Percentiles rank a stretch among this genome's conserved stretches.
phyloP scores from a whole-genome alignment of 805 yeast genomes.

The Komagataella kurtzmanii region DNA sequence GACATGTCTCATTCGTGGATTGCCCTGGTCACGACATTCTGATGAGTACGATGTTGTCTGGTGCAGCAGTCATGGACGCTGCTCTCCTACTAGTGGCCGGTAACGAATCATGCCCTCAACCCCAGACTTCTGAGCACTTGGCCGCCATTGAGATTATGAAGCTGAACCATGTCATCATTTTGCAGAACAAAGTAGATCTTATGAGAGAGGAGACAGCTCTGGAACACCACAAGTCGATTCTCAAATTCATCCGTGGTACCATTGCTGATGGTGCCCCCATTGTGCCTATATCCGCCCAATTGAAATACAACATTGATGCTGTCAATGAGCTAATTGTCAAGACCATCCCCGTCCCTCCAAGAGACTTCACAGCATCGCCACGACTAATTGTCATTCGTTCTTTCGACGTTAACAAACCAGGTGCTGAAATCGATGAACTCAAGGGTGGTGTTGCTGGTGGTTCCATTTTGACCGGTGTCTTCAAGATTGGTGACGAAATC shows the following conservation, averaged over 20 bases:
- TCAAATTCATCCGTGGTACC: slow-evolving; percentile 91
- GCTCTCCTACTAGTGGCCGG: slow-evolving; percentile 94
- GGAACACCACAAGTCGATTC: slow-evolving; percentile 88
- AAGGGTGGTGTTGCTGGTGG: slow-evolving; percentile 99
- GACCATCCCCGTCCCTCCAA: slow-evolving; percentile 88
- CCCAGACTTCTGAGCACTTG: slow-evolving; percentile 97
- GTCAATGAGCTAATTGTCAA: slow-evolving; percentile 94
- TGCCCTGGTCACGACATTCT: slow-evolving; percentile 99
- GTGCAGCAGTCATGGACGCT: slow-evolving; percentile 99
- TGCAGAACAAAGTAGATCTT: slow-evolving; percentile 96
- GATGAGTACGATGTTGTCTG: slow-evolving; percentile 99
- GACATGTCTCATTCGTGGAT: slow-evolving; percentile 98
- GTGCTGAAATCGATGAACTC: slow-evolving; percentile 91
- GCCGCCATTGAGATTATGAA: slow-evolving; percentile 99
- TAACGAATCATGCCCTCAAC: slow-evolving; percentile 99
- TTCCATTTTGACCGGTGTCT: slow-evolving; percentile 91
- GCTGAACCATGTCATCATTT: slow-evolving; percentile 86
- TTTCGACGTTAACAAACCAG: slow-evolving; percentile 97
- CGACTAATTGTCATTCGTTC: slow-evolving; percentile 95
- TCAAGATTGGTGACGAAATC: slow-evolving; percentile 93
- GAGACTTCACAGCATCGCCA: slow-evolving; percentile 92
- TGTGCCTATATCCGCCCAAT: slow-evolving; percentile 97
- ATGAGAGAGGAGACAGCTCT: slow-evolving; percentile 95
- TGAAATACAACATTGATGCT: slow-evolving; percentile 96
- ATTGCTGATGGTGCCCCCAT: slow-evolving; percentile 99